Evolutionary conservation across 768 basidiomycete species (phyloP).

Genomic region (Strobilomyces dryophilus): DNA sequence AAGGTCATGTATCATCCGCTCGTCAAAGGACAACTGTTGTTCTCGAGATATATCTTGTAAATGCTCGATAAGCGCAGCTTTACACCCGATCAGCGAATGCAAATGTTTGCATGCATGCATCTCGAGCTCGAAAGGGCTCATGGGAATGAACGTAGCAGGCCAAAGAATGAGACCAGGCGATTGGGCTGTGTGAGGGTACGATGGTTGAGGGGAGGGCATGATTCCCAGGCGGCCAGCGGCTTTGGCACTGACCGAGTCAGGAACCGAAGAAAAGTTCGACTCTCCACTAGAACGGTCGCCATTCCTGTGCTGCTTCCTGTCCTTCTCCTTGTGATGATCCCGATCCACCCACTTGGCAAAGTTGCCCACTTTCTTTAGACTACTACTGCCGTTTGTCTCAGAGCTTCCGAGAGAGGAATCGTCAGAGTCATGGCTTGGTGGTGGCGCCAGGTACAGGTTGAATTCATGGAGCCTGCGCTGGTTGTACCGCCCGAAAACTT

Average conservation of each 20-base stretch:
- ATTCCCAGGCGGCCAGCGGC: constrained; percentile 38
- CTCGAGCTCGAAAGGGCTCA: constrained; percentile 58
- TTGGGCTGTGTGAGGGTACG: constrained; percentile 38
- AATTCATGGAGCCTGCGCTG: constrained; percentile 43
- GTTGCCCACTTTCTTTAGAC: constrained; percentile 28
- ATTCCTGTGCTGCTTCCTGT: constrained; percentile 18
- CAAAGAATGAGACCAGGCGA: constrained; percentile 61
- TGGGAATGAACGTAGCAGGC: constrained; percentile 56
- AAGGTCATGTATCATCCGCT: constrained; percentile 22
- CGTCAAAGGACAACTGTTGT: constrained; percentile 18
- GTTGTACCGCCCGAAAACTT: constrained; percentile 49
- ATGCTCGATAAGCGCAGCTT: constrained; percentile 51
- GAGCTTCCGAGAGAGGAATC: constrained; percentile 21
- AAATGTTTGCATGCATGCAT: constrained; percentile 72
- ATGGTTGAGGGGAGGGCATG: constrained; percentile 13
- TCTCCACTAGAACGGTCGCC: constrained; percentile 28
- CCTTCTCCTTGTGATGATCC: constrained; percentile 31
- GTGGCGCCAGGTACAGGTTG: constrained; percentile 57
- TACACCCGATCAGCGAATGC: constrained; percentile 60
- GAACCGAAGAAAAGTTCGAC: constrained; percentile 18
- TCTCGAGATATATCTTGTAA: constrained; percentile 34
- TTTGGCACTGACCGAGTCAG: constrained; percentile 32
- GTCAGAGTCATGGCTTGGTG: constrained; percentile 20
- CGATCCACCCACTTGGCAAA: constrained; percentile 37
- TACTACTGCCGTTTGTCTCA: constrained; percentile 21